These are phyloP conservation scores for Mimosa bimucronata DNA, from an alignment of 306 rosid genomes.

Conservation along the genomic window DNA sequence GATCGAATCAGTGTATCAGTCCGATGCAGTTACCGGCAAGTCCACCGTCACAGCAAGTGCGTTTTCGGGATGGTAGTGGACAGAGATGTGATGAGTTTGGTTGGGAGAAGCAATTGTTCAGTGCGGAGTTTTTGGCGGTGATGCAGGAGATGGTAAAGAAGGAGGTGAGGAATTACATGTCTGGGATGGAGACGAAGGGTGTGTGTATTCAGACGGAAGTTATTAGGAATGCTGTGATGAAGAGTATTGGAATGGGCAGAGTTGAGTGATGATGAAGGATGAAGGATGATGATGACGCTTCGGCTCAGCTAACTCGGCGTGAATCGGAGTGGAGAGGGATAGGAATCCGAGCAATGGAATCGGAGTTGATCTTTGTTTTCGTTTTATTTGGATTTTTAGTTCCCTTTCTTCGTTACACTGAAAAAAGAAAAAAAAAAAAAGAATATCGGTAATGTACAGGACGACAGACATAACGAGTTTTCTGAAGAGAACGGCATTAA, in stretches of 20 bases:
- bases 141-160: constrained; percentile 85
- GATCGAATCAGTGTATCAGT: constrained; percentile 15
- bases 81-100: no score
- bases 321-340: neutral
- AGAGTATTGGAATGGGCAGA: constrained; percentile 63
- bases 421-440: constrained; percentile 40
- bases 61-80: no score
- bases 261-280: constrained; percentile 62
- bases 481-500: constrained; percentile 1
- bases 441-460: constrained; percentile 59
- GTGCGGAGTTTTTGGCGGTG: constrained; percentile 59
- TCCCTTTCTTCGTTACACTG: neutral
- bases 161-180: constrained; percentile 80
- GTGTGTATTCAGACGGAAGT: constrained; percentile 58
- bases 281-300: constrained; percentile 20
- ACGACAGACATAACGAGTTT: constrained; percentile 28
- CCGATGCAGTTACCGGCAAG: constrained; percentile 23
- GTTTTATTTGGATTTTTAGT: constrained; percentile 11
- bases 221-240: constrained; percentile 59
- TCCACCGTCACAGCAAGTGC: no score
- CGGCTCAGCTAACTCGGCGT: constrained; percentile 10
- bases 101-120: constrained; percentile 66
- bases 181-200: constrained; percentile 70
- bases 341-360: neutral
- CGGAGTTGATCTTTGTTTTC: constrained; percentile 21